A percentile compares a stretch with the other conserved stretches of the same genome.
phyloP scores from a whole-genome alignment of 2,329 filamentous ascomycete genomes.

The Periconia digitata region DNA sequence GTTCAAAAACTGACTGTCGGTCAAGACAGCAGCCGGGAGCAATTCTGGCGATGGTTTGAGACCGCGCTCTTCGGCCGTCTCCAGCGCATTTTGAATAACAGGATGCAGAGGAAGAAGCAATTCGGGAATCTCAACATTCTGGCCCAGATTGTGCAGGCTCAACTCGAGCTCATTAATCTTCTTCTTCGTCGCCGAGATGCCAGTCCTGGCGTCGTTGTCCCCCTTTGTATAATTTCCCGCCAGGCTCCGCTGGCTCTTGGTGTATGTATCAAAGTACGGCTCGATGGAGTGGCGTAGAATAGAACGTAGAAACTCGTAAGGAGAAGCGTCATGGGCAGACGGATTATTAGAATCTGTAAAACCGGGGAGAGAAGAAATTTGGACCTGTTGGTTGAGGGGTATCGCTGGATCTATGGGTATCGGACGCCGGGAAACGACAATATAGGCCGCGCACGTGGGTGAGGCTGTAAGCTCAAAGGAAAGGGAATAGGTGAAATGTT shows the following conservation, averaged over 20 bases:
- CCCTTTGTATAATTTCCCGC: conserved; percentile 66
- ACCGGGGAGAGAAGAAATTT: conserved; percentile 89
- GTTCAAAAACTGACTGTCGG: conserved; percentile 91
- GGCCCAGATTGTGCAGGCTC: conserved; percentile 86
- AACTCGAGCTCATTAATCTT: conserved; percentile 92
- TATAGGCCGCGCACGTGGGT: conserved; percentile 77
- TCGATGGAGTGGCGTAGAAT: conserved; percentile 88
- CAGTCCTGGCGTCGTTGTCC: conserved; percentile 88
- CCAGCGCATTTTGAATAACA: conserved; percentile 80
- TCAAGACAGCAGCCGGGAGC: conserved; percentile 73
- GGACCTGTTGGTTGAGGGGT: conserved; percentile 84
- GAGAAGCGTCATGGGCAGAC: conserved; percentile 74
- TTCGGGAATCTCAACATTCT: conserved; percentile 97
- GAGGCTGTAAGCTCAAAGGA: conserved; percentile 80
- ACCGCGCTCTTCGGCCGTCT: conserved; percentile 70
- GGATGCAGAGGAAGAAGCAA: conserved; percentile 85
- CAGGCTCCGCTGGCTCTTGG: conserved; percentile 59
- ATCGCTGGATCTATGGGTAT: conserved; percentile 81
- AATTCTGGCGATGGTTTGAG: conserved; percentile 74
- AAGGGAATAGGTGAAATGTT: conserved; percentile 72
- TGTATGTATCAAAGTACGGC: conserved; percentile 96
- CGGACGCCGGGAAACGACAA: conserved; percentile 87
- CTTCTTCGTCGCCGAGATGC: conserved; percentile 96
- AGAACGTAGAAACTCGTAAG: conserved; percentile 90
- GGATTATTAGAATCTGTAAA: conserved; percentile 69